phyloP scores from a whole-genome alignment of 2,329 filamentous ascomycete genomes.

The Colletotrichum phormii region DNA sequence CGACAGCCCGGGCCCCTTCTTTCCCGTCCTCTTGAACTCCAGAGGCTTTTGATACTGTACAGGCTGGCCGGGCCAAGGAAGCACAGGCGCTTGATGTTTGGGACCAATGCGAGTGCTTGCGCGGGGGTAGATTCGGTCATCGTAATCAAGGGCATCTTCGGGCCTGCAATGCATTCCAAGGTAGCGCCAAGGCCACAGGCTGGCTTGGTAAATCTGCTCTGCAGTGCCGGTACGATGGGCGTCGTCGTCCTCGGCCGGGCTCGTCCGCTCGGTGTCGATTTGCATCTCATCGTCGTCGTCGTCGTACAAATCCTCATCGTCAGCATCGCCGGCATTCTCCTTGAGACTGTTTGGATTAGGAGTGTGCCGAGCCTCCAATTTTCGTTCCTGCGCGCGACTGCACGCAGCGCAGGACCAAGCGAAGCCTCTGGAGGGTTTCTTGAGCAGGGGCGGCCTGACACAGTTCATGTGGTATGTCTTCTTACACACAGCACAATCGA shows the following conservation, averaged over 20 bases:
- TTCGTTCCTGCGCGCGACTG: conserved; percentile 94
- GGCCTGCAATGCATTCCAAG: conserved; percentile 94
- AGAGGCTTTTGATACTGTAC: conserved; percentile 91
- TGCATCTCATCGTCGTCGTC: conserved; percentile 79
- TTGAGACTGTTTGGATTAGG: conserved; percentile 67
- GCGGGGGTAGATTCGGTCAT: conserved; percentile 96
- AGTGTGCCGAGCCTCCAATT: conserved; percentile 89
- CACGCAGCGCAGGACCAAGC: conserved; percentile 98
- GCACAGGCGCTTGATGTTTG: conserved; percentile 88
- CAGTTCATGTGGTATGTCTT: conserved; percentile 99
- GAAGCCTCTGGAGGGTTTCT: conserved; percentile 97
- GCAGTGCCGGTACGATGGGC: conserved; percentile 73
- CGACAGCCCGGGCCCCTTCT: conserved; percentile 80
- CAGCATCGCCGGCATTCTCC: conserved; percentile 74
- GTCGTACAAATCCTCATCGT: conserved; percentile 71
- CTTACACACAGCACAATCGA: conserved; percentile 94
- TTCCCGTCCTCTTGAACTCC: conserved; percentile 85
- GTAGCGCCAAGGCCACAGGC: conserved; percentile 96
- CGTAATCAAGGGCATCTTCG: conserved; percentile 95
- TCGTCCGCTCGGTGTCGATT: conserved; percentile 70
- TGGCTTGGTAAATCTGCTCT: conserved; percentile 91
- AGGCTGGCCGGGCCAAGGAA: conserved; percentile 85
- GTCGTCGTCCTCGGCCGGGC: conserved; percentile 69
- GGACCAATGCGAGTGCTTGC: conserved; percentile 93
- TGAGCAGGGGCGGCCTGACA: conserved; percentile 89